Evolutionary conservation across 1,284 basidiomycete species (phyloP), one percentile per base, ranked within the genome.

Genomic region (Meira miltonrushii): DNA sequence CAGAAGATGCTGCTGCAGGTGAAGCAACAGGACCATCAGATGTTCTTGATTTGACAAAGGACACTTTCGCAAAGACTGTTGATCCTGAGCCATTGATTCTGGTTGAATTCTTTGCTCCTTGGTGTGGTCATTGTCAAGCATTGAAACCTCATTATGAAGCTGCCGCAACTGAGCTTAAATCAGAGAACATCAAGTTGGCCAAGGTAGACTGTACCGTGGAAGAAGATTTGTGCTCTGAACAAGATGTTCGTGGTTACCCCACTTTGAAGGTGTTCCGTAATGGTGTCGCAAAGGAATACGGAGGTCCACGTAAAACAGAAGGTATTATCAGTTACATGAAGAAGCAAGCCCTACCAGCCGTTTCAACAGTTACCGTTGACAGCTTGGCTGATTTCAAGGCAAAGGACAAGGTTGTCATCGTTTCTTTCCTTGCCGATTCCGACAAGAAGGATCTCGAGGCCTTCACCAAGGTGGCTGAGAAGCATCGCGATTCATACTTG

Each of bases 341-440:
- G 83, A 97, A 98, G 92, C 95, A 97, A 84, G 87, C 90, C 9
- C 85, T 98, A 17, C 95, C 95, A n/a, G 91, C 95, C 43, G 87
- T 98, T 51, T 87, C 90, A 5, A 83, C 85, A 39, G 85, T 99
- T 39, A 89, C 87, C 2, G 80, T 82, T 21, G 84, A 81, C 49
- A 89, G 88, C 79, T 86, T 89, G 77, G 84, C 86, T 55, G 89
- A 93, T 65, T 96, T 98, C 85, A 86, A 86, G 81, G 83, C 83
- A 53, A 85, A 90, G 23, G 95, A 97, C 85, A 90, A 88, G 79
- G 83, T 99, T 64, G 95, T 98, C 59, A 85, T 87, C 50, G 81
- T 99, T 69, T 90, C 89, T 46, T 96, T 92, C 82, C 82, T 92
- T 58, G 77, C 85, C 41, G 84, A 87, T 38, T 84, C 85, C 23